Evolutionary conservation across 805 yeast genomes (phyloP).

Genomic region (Candida alai): DNA sequence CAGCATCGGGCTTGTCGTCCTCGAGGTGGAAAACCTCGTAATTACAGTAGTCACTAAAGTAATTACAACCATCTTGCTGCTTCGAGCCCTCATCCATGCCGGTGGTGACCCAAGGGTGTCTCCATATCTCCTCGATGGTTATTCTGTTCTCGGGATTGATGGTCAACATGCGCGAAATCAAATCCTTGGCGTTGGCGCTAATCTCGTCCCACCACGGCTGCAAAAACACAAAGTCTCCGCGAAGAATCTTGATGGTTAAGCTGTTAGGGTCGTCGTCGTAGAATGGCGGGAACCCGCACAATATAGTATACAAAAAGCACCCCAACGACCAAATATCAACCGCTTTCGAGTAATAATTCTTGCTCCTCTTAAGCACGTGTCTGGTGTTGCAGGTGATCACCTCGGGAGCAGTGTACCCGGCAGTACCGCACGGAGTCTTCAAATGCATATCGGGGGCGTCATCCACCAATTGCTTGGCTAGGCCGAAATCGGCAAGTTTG

Average conservation of each 20-base stretch:
- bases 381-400: conserved; percentile 41
- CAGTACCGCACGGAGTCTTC: conserved; percentile 74
- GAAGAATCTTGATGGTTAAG: conserved; percentile 63
- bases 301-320: conserved; percentile 62
- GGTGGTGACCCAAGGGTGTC: conserved; percentile 64
- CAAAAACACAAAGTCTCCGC: conserved; percentile 70
- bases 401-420: conserved; percentile 74
- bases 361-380: conserved; percentile 14
- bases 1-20: conserved; percentile 11
- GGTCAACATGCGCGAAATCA: conserved; percentile 62
- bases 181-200: conserved; percentile 61
- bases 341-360: conserved; percentile 57
- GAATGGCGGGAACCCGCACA: conserved; percentile 75
- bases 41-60: conserved; percentile 6
- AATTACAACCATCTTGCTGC: conserved; percentile 6
- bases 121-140: conserved; percentile 60
- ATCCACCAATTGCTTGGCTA: conserved; percentile 53
- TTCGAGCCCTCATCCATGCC: conserved; percentile 5
- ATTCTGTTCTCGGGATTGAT: conserved; percentile 68
- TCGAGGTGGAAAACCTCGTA: conserved; percentile 7
- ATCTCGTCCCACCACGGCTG: conserved; percentile 91
- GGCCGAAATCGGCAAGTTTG: conserved; percentile 67
- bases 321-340: conserved; percentile 77
- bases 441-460: conserved; percentile 24
- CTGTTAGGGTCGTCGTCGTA: conserved; percentile 65